Base-by-base conservation (phyloP, 345 rosid genomes). In the Syzygium jambos region DNA sequence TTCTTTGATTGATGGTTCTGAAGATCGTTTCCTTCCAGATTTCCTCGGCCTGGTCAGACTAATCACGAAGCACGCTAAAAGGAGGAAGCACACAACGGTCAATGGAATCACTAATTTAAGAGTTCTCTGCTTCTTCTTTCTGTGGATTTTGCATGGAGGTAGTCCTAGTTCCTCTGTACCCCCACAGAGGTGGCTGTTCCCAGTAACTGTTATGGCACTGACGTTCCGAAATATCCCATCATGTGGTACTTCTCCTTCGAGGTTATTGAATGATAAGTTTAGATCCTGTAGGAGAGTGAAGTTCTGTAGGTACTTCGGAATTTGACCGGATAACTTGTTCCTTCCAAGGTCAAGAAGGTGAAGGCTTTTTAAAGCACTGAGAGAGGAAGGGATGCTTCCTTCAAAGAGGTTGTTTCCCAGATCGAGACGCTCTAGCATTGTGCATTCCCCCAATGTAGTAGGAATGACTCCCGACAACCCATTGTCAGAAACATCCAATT, bases 141-240 rank as follows among this genome's bases (percentile, higher is more conserved):
- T 59, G 21, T 52, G 14, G 61, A 56, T 85, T 51, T 46, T 46
- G 77, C 86, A 89, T 29, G 52, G 4, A 23, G 80, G 85, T 59
- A 88, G 54, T 49, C 13, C 89, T 51, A 80, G 68, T 85, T 87
- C 90, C 17, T 43, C 15, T 8, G 83, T 25, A 59, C 55, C 89
- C 13, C 91, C 83, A 46, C 89, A 88, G 59, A 86, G 88, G 34
- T n/a, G 34, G 22, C 77, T 30, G 56, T 90, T 90, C 29, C 90
- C 90, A 2, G 15, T 2, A 30, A 90, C 43, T n/a, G 57, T 56
- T 84, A 88, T 57, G 4, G n/a, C 52, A 25, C 57, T 86, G 51
- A 54, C 78, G 16, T 86, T 90, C 11, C 7, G 46, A 82, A 90
- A 90, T 19, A 59, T 25, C 6, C 86, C 86, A 54, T 73, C 34